Evolutionary conservation across 306 rosid species (phyloP).

Genomic region (Urtica urens): DNA sequence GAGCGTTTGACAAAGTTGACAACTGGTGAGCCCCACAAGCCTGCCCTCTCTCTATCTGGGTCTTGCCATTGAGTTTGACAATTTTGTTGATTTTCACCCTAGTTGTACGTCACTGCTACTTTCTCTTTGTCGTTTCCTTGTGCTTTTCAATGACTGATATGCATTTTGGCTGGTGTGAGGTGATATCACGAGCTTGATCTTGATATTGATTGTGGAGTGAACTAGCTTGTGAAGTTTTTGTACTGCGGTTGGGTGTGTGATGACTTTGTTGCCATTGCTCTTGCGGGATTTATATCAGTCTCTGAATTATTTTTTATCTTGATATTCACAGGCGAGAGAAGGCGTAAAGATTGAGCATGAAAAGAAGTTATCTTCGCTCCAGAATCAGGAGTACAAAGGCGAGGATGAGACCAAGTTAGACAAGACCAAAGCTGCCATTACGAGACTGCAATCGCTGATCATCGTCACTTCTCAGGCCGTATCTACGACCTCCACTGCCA

Average conservation of each 20-base stretch:
- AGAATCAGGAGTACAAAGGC: slow-evolving; percentile 89
- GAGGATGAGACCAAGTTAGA: slow-evolving; percentile 75
- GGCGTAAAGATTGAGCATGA: slow-evolving; percentile 85
- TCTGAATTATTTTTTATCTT: slow-evolving; percentile 6
- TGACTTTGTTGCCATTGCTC: no score
- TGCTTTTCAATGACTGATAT: slow-evolving; percentile 18
- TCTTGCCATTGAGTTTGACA: slow-evolving; percentile 26
- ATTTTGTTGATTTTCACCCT: slow-evolving; percentile 17
- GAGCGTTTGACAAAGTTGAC: slow-evolving; percentile 26
- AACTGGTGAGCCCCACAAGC: slow-evolving; percentile 1
- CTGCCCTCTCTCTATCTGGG: background rate
- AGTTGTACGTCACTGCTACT: slow-evolving; percentile 2
- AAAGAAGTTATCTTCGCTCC: slow-evolving; percentile 65
- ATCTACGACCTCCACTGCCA: slow-evolving; percentile 79
- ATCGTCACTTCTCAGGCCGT: slow-evolving; percentile 94
- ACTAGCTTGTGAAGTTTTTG: background rate
- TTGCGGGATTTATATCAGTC: no score
- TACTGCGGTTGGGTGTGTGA: no score
- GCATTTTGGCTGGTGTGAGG: slow-evolving; percentile 4
- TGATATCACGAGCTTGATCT: background rate
- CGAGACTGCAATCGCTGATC: slow-evolving; percentile 73
- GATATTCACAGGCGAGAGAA: slow-evolving; percentile 64
- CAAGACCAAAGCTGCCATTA: slow-evolving; percentile 85
- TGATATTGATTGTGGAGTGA: background rate
- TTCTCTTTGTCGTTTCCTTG: background rate